Percentiles rank a stretch among this genome's conserved stretches.
phyloP scores from a whole-genome alignment of 78 protist genomes.

The Cavenderia fasciculata region DNA sequence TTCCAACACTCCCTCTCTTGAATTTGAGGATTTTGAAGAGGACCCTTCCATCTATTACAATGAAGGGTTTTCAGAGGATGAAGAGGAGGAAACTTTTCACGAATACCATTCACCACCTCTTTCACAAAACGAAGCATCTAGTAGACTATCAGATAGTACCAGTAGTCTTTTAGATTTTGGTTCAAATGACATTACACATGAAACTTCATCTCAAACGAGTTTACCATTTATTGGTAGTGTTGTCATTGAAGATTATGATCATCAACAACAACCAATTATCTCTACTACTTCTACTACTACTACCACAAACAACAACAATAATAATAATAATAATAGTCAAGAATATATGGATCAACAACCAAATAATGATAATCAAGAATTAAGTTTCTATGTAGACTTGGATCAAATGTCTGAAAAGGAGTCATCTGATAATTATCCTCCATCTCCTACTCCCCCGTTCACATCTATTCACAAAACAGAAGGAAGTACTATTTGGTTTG shows the following conservation, averaged over 20 bases:
- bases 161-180: background rate
- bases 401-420: too few relatives aligned
- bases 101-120: constrained; percentile 60
- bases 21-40: constrained; percentile 43
- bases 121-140: too few relatives aligned
- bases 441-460: too few relatives aligned
- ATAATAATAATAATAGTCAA: constrained; percentile 7
- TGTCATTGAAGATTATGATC: constrained; percentile 76
- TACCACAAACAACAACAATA: background rate
- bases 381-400: too few relatives aligned
- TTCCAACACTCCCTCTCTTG: background rate
- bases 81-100: constrained; percentile 15
- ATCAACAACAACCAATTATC: background rate
- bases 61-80: constrained; percentile 5
- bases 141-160: constrained; percentile 12
- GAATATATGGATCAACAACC: too few relatives aligned
- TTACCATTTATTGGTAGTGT: constrained; percentile 47
- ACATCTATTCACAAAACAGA: background rate
- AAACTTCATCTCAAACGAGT: constrained; percentile 43
- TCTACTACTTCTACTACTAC: background rate
- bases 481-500: constrained; percentile 32
- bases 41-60: background rate
- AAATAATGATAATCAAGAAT: too few relatives aligned
- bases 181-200: background rate
- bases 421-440: too few relatives aligned